These are phyloP conservation scores for Penicillium bovifimosum DNA, from an alignment of 495 filamentous ascomycete species.

Conservation along the genomic window DNA sequence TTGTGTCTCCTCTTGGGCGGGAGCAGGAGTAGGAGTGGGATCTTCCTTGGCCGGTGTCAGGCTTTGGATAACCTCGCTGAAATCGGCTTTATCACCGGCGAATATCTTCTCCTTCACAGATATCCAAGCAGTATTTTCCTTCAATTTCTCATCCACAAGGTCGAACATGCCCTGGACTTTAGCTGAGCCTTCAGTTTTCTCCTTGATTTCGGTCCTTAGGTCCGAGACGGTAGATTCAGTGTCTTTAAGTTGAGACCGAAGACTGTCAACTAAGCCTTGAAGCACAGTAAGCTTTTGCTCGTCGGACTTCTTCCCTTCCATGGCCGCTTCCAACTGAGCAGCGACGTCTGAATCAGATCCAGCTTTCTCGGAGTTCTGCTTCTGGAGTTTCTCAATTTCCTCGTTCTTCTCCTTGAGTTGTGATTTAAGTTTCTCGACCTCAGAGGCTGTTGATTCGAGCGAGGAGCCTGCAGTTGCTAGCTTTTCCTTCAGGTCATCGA, in stretches of 20 bases:
- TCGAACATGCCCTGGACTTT: slow-evolving; percentile 32
- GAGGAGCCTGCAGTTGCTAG: slow-evolving; percentile 38
- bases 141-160: slow-evolving; percentile 34
- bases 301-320: slow-evolving; percentile 38
- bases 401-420: slow-evolving; percentile 52
- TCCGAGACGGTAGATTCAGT: slow-evolving; percentile 42
- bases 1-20: slow-evolving; percentile 18
- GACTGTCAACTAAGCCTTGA: slow-evolving; percentile 47
- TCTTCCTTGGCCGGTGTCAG: slow-evolving; percentile 17
- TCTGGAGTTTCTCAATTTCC: slow-evolving; percentile 46
- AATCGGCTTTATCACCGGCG: slow-evolving; percentile 30
- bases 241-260: slow-evolving; percentile 46
- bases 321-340: slow-evolving; percentile 31
- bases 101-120: slow-evolving; percentile 29
- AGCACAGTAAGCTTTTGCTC: slow-evolving; percentile 49
- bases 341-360: slow-evolving; percentile 29
- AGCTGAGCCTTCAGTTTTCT: slow-evolving; percentile 24
- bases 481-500: slow-evolving; percentile 39
- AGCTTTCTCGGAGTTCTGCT: slow-evolving; percentile 37
- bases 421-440: slow-evolving; percentile 49
- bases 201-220: slow-evolving; percentile 37
- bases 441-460: slow-evolving; percentile 39
- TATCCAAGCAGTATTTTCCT: slow-evolving; percentile 33
- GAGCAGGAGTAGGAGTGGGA: slow-evolving; percentile 6
- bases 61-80: slow-evolving; percentile 34